Base-by-base conservation (phyloP, 2,329 filamentous ascomycete species). In the Penicillium polonicum region DNA sequence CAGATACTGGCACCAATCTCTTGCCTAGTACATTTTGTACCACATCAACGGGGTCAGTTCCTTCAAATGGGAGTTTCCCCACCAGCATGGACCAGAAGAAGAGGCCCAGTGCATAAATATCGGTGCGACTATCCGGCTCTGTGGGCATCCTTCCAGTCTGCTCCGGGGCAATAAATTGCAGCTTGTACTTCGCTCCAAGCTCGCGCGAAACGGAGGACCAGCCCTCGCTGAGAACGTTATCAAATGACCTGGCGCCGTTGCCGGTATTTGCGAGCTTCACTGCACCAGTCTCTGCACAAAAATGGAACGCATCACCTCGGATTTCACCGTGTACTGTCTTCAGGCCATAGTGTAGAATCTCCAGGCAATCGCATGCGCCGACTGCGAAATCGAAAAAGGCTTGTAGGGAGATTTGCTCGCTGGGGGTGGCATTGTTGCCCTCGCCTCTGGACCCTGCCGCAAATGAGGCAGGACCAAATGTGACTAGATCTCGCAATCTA, bases 81-180 rank as follows among this genome's bases (percentile, higher is more conserved):
- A 90, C 90, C 45, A 96, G 79, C 68, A 95, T 84, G 9, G 85
- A 90, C 88, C 91, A 97, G 72, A 97, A 93, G 1, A 97, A 75
- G 39, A 97, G 87, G 4, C 93, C 93, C 1, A 97, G 79, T 0
- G 91, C 92, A 77, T 97, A 97, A 33, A 97, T 95, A 73, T 97
- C 93, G 17, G 93, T 97, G 41, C 93, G 85, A 43, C 85, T 90
- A 74, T 97, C 93, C 1, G 93, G 93, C 72, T 97, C 92, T 4
- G 90, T 91, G 3, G 92, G 90, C 83, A 97, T 89, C 21, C 93
- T 87, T 15, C 93, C 93, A 2, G 93, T 97, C 78, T 97, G 93
- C 71, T 97, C 93, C 0, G 93, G 92, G 46, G 92, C 93, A 70
- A 97, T 95, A 70, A 91, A 97, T 51, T 92, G 86, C 21, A 97